Base-by-base conservation (phyloP, 192 early-diverging fungal genomes). In the Pilobolus umbonatus region DNA sequence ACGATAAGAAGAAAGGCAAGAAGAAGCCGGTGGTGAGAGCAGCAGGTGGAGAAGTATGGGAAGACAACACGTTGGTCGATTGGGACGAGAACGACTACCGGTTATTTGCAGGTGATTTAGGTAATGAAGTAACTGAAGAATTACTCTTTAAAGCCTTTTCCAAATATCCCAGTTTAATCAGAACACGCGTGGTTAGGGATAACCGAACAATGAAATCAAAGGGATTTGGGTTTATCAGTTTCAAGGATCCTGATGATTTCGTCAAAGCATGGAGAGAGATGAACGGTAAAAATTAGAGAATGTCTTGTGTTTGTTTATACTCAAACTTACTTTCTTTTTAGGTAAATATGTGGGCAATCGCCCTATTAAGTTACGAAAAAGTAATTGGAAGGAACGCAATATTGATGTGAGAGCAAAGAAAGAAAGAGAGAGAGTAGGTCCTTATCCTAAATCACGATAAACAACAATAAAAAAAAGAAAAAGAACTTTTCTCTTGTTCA, bases 311-410 rank as follows among this genome's bases (percentile, higher is more conserved):
- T 29, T 48, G 46, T 26, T 12, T 26, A 30, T 48, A 47, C 29
- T 10, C 7, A 29, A 25, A 50, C 30, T 29, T 63, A 12, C 53
- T 55, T n/a, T 48, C 40, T 47, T 54, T 63, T 4, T 67, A 90
- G 88, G 88, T 40, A 97, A 98, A 74, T 98, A 96, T 68, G 87
- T 98, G 4, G 95, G 95, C 28, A 94, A 90, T 60, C 72, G 94
- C 42, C 95, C 95, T 3, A 93, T 98, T 57, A 95, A 92, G 63
- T 80, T 98, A 36, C 83, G 92, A 31, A 95, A 96, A 65, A 93
- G 91, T 57, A 91, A 72, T 25, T 96, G 94, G 94, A 87, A 91
- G 52, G 91, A 95, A 29, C 84, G 94, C 46, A 93, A 87, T 65
- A 81, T 85, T 1, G 90, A 94, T 55, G 80, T 81, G n/a, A 56